A percentile compares a stretch with the other conserved stretches of the same genome.
These are phyloP conservation scores for Candida tibetensis DNA, from an alignment of 805 yeast genomes.

Conservation along the genomic window DNA sequence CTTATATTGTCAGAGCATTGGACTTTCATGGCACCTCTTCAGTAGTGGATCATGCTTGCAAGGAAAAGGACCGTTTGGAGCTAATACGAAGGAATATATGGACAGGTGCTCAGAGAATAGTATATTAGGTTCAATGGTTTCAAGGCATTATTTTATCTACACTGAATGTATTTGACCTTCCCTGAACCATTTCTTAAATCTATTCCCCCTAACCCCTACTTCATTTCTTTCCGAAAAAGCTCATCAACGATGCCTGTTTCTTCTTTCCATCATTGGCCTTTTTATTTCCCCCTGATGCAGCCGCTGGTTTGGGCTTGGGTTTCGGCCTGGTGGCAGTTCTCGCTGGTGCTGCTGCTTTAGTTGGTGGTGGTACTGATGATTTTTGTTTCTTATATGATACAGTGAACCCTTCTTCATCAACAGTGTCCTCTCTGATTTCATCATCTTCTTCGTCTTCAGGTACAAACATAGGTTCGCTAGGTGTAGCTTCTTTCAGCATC, in stretches of 20 bases:
- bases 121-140: too few relatives aligned
- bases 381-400: slow-evolving; percentile 32
- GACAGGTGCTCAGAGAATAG: too few relatives aligned
- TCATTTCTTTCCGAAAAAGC: slow-evolving; percentile 26
- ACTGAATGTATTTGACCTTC: too few relatives aligned
- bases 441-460: slow-evolving; percentile 10
- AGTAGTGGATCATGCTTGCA: too few relatives aligned
- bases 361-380: background rate
- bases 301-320: slow-evolving; percentile 14
- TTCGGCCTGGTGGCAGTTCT: slow-evolving; percentile 9
- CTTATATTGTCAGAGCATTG: too few relatives aligned
- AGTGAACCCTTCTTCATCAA: slow-evolving; percentile 53
- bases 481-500: background rate
- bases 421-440: slow-evolving; percentile 11
- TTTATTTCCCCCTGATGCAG: slow-evolving; percentile 7
- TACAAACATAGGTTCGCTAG: slow-evolving; percentile 4
- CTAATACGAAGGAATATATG: too few relatives aligned
- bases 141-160: too few relatives aligned
- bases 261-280: slow-evolving; percentile 17
- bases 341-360: slow-evolving; percentile 3
- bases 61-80: too few relatives aligned
- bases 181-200: too few relatives aligned
- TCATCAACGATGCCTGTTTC: slow-evolving; percentile 46
- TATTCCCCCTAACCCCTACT: too few relatives aligned
- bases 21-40: too few relatives aligned